Conservation (phyloP, 352 stramenopile species). For the Hyphochytrium catenoides region DNA sequence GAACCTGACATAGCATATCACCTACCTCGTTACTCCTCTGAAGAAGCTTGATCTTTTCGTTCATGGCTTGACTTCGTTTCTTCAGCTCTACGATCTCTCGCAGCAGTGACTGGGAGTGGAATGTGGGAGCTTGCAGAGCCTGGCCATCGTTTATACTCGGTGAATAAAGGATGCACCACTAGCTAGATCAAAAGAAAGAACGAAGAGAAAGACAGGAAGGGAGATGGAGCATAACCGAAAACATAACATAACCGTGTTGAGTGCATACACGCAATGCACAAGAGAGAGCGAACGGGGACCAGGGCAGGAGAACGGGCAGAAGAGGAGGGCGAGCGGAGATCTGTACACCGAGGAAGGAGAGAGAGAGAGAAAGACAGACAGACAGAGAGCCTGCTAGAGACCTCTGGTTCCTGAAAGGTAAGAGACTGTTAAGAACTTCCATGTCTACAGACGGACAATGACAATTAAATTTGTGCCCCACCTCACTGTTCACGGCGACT, state of each 20-base stretch:
- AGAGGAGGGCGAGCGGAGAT: no score
- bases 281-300: no score
- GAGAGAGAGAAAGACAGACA: conserved; percentile 1
- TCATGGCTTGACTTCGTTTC: conserved; percentile 53
- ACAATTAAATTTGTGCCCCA: conserved; percentile 7
- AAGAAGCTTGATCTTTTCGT: conserved; percentile 50
- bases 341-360: no score
- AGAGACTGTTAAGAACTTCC: conserved; percentile 14
- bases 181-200: neutral
- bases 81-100: conserved; percentile 57
- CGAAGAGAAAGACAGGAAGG: neutral
- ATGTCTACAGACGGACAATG: conserved; percentile 4
- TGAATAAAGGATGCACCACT: neutral
- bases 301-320: no score
- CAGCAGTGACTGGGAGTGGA: conserved; percentile 45
- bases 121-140: conserved; percentile 29
- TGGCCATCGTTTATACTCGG: conserved; percentile 19
- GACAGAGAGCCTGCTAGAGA: conserved; percentile 20
- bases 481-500: conserved; percentile 3
- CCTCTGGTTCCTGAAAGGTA: conserved; percentile 21
- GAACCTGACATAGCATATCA: neutral
- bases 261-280: conserved; percentile 1
- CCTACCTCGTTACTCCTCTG: conserved; percentile 56
- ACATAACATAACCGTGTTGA: neutral
- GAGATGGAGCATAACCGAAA: neutral